Percentiles rank a stretch among this genome's conserved stretches.
phyloP scores from a whole-genome alignment of 352 stramenopile species.

The Aphanomyces invadans region DNA sequence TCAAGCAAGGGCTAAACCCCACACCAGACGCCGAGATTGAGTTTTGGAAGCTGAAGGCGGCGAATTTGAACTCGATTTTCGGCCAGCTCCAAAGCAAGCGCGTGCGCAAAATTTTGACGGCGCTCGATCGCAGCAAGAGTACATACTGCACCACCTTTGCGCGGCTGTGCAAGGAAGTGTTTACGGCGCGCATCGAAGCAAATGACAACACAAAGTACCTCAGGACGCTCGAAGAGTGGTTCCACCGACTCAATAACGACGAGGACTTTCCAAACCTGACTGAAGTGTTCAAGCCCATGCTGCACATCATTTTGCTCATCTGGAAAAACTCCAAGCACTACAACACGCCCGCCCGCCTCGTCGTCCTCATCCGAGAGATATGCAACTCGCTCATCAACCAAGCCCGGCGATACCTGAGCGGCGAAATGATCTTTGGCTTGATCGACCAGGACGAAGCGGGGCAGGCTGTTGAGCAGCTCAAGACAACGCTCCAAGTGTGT shows the following conservation, averaged over 20 bases:
- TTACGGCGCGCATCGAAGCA: conserved; percentile 92
- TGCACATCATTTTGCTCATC: conserved; percentile 97
- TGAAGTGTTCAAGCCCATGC: conserved; percentile 96
- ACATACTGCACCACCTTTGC: conserved; percentile 96
- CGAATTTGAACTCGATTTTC: conserved; percentile 94
- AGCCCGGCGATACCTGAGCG: conserved; percentile 87
- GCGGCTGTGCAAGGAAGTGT: conserved; percentile 96
- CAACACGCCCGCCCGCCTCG: conserved; percentile 94
- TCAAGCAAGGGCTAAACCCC: conserved; percentile 95
- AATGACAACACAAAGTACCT: conserved; percentile 99
- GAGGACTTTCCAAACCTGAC: conserved; percentile 90
- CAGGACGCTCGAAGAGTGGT: conserved; percentile 93
- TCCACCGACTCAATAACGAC: conserved; percentile 92
- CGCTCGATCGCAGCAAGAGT: conserved; percentile 92
- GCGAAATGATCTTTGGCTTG: conserved; percentile 93
- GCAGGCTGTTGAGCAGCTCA: conserved; percentile 91
- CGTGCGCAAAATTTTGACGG: conserved; percentile 91
- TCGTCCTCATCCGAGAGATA: conserved; percentile 97
- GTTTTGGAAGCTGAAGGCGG: conserved; percentile 97
- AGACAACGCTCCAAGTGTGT: conserved; percentile 91
- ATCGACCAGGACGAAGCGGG: conserved; percentile 95
- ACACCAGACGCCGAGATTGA: conserved; percentile 95
- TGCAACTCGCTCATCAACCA: conserved; percentile 96
- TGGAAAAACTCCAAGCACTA: conserved; percentile 99
- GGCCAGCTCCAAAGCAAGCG: conserved; percentile 90